A percentile compares a stretch with the other conserved stretches of the same genome.
Evolutionary conservation across 163 green algal genomes (phyloP).

Genomic region (Chlamydomonas reinhardtii): DNA sequence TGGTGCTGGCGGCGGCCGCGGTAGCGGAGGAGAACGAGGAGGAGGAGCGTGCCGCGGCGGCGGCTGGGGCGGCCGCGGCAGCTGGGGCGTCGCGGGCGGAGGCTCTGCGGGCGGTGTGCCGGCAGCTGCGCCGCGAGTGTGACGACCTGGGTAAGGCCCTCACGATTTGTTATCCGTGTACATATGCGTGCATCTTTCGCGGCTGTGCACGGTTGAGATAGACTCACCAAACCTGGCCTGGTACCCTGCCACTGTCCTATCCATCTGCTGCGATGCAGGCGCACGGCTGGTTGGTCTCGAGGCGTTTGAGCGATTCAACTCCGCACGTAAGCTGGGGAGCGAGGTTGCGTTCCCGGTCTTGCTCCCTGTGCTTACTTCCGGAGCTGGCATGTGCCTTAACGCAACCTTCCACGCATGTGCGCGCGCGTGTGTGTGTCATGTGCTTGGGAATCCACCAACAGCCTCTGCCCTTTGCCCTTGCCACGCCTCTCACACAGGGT

Average conservation of each 20-base stretch:
- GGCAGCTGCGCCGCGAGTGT: conserved; percentile 7
- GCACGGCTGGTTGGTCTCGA: conserved; percentile 18
- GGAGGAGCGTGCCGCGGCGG: background rate
- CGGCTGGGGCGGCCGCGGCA: background rate
- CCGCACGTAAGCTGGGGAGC: background rate
- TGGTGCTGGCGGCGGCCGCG: no score
- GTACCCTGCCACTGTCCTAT: background rate
- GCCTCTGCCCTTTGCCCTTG: background rate
- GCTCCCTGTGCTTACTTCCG: no score
- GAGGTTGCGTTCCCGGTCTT: no score
- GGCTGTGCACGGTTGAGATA: no score
- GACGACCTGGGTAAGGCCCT: conserved; percentile 15
- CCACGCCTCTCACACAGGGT: background rate
- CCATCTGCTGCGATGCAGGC: background rate
- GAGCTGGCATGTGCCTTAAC: no score
- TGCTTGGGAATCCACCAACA: no score
- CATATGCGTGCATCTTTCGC: no score
- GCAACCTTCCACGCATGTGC: no score
- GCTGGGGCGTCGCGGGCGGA: background rate
- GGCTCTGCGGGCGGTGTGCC: background rate
- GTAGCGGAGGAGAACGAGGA: no score
- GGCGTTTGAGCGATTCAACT: conserved; percentile 35
- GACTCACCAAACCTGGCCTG: no score
- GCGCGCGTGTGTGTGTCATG: no score
- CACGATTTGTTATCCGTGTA: no score